phyloP scores from a whole-genome alignment of 169 alveolate genomes.

The Plasmodium adleri region DNA sequence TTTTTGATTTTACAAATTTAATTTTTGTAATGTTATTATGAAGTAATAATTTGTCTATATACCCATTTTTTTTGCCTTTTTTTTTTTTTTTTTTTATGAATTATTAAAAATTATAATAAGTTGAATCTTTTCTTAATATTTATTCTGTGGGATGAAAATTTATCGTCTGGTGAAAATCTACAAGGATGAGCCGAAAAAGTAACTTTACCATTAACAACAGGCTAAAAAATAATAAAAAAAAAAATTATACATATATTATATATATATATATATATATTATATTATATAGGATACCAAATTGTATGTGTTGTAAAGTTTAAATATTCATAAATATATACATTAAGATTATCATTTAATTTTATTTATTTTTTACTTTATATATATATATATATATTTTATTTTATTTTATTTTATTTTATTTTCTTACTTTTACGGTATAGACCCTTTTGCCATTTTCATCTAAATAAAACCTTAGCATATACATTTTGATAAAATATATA shows the following conservation, averaged over 20 bases:
- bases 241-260: neutral
- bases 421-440: slow-evolving; percentile 80
- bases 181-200: slow-evolving; percentile 96
- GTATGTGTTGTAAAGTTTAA: neutral
- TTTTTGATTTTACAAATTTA: no score
- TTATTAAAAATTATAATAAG: slow-evolving; percentile 38
- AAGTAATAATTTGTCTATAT: no score
- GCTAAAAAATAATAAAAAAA: slow-evolving; percentile 11
- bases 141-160: slow-evolving; percentile 88
- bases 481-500: slow-evolving; percentile 18
- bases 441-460: slow-evolving; percentile 82
- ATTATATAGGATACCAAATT: neutral
- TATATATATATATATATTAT: neutral
- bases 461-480: slow-evolving; percentile 75
- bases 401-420: neutral
- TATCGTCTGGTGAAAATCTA: slow-evolving; percentile 94
- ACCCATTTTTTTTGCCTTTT: no score
- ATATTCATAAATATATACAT: neutral
- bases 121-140: slow-evolving; percentile 88
- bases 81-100: no score
- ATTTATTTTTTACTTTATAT: neutral
- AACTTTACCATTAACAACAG: slow-evolving; percentile 76
- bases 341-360: neutral
- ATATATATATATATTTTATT: no score
- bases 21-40: no score